These are phyloP conservation scores for Balamuthia mandrillaris DNA, from an alignment of 208 protist species.

Conservation along the genomic window DNA sequence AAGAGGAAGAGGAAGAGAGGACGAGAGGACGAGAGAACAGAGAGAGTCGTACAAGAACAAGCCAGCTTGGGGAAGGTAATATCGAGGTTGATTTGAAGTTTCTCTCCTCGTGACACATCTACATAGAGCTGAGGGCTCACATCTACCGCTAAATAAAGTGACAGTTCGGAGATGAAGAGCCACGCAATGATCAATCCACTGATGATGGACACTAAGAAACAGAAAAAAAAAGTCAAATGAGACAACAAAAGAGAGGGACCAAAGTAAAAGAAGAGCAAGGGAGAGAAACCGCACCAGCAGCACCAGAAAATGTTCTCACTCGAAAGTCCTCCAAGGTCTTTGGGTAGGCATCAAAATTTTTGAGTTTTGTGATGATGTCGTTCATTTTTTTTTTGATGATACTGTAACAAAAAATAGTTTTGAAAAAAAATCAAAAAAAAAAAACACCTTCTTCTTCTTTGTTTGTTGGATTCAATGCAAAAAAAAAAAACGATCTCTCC, in stretches of 20 bases:
- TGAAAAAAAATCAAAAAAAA: too few species aligned
- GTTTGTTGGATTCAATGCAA: too few species aligned
- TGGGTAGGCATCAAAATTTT: constrained; percentile 54
- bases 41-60: constrained; percentile 60
- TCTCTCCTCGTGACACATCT: constrained; percentile 60
- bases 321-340: constrained; percentile 60
- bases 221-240: background rate
- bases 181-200: constrained; percentile 54
- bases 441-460: too few species aligned
- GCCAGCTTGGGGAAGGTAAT: constrained; percentile 63
- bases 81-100: constrained; percentile 69
- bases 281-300: background rate
- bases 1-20: background rate
- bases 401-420: too few species aligned
- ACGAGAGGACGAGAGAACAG: too few species aligned
- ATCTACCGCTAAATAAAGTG: constrained; percentile 57
- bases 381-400: too few species aligned
- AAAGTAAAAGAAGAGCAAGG: background rate
- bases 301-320: constrained; percentile 53
- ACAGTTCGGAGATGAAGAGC: constrained; percentile 66
- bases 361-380: constrained; percentile 26
- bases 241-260: background rate
- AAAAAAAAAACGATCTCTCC: too few species aligned
- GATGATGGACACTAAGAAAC: constrained; percentile 57
- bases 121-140: constrained; percentile 57